These are phyloP conservation scores for Penicillium salamii DNA, from an alignment of 495 filamentous ascomycete genomes.

Conservation along the genomic window DNA sequence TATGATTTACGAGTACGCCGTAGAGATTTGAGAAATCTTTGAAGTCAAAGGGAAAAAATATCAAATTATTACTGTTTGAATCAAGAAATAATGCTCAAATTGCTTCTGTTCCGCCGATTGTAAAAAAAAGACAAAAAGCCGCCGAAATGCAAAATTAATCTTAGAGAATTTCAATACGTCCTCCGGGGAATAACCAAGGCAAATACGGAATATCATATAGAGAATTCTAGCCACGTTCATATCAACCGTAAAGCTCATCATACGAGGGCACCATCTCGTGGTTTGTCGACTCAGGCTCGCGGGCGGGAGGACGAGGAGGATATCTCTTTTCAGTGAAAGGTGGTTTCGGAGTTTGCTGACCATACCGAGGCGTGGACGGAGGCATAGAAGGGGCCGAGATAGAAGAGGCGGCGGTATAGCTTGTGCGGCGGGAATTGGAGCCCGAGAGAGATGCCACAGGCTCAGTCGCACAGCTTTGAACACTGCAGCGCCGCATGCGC, in stretches of 20 bases:
- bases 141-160: constrained; percentile 3
- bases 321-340: constrained; percentile 22
- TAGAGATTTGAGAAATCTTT: too few relatives aligned
- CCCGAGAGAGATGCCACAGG: constrained; percentile 24
- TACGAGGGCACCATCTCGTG: constrained; percentile 44
- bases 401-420: constrained; percentile 33
- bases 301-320: constrained; percentile 20
- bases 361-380: constrained; percentile 28
- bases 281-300: constrained; percentile 17
- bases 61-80: too few relatives aligned
- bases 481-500: constrained; percentile 43
- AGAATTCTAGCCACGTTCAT: neutral
- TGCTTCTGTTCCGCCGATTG: neutral
- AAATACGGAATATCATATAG: constrained; percentile 3
- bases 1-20: too few relatives aligned
- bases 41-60: too few relatives aligned
- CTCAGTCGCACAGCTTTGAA: constrained; percentile 32
- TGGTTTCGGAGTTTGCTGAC: constrained; percentile 3
- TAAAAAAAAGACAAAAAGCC: neutral
- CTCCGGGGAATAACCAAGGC: constrained; percentile 3
- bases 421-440: constrained; percentile 37
- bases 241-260: constrained; percentile 45
- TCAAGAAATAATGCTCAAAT: neutral
- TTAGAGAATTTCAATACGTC: neutral
- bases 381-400: constrained; percentile 30